Percentiles rank a stretch among this genome's conserved stretches.
Conservation (phyloP, 257 asterid genomes). For the Solanum neorickii region DNA sequence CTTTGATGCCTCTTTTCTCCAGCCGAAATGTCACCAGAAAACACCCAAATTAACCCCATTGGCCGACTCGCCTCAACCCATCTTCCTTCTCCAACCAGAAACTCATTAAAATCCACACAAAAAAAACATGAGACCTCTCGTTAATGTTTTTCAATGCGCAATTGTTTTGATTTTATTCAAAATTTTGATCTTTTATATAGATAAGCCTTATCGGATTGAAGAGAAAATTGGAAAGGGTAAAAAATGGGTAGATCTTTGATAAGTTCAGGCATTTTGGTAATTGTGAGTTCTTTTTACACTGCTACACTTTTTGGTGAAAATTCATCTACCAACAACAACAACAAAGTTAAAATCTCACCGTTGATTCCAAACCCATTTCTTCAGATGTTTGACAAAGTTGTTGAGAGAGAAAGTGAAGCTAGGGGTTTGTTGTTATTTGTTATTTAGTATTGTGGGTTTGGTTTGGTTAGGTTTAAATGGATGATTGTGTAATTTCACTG, state of each 20-base stretch:
- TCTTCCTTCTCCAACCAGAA: too few relatives aligned
- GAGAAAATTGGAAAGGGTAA: not conserved
- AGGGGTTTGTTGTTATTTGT: too few relatives aligned
- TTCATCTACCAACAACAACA: constrained; percentile 21
- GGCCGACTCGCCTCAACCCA: too few relatives aligned
- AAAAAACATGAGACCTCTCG: not conserved
- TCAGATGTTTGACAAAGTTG: not conserved
- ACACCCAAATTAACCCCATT: too few relatives aligned
- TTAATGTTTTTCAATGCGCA: not conserved
- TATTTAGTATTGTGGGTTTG: too few relatives aligned
- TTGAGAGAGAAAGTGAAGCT: too few relatives aligned
- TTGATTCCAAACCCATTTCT: constrained; percentile 6
- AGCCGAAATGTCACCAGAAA: too few relatives aligned
- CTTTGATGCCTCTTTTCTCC: too few relatives aligned
- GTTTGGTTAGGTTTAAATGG: too few relatives aligned
- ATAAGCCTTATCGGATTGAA: not conserved
- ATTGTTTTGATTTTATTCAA: not conserved
- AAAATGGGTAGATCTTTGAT: constrained; percentile 1
- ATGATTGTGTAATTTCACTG: too few relatives aligned
- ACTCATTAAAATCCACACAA: not conserved
- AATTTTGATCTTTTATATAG: not conserved
- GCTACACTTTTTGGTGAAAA: constrained; percentile 63
- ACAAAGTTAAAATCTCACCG: constrained; percentile 5
- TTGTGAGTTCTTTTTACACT: constrained; percentile 66
- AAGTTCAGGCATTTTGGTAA: constrained; percentile 49